Evolutionary conservation across 208 protist species (phyloP).

Genomic region (Leishmania guyanensis): DNA sequence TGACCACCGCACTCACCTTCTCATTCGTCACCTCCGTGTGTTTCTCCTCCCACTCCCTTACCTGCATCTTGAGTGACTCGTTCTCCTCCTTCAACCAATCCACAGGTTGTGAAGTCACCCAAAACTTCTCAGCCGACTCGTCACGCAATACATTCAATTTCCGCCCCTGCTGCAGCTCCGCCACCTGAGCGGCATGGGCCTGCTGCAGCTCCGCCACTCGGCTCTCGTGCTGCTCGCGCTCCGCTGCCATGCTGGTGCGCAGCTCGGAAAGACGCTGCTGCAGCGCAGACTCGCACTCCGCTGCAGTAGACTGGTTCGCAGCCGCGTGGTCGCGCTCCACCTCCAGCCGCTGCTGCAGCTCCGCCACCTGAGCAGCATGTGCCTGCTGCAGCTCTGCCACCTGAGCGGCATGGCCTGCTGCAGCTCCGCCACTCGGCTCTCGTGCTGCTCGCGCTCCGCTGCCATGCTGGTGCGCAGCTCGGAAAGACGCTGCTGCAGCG

Average conservation of each 20-base stretch:
- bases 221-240: too few species aligned
- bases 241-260: too few species aligned
- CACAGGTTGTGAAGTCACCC: conserved; percentile 25
- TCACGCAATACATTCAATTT: conserved; percentile 10
- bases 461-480: neutral
- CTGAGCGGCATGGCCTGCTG: conserved; percentile 3
- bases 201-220: neutral
- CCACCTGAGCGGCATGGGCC: conserved; percentile 5
- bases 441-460: conserved; percentile 18
- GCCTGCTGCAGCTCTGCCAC: conserved; percentile 10
- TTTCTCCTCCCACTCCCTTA: conserved; percentile 22
- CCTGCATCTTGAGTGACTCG: conserved; percentile 22
- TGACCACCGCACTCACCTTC: conserved; percentile 15
- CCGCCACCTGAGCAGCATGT: neutral
- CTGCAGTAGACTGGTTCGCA: too few species aligned
- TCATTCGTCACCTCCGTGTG: conserved; percentile 8
- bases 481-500: too few species aligned
- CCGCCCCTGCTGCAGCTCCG: conserved; percentile 11
- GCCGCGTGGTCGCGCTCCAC: too few species aligned
- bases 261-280: too few species aligned
- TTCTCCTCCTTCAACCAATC: conserved; percentile 52
- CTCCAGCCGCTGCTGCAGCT: too few species aligned
- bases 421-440: neutral
- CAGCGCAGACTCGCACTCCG: too few species aligned
- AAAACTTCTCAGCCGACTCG: conserved; percentile 15